Evolutionary conservation across 148 eudicot species (phyloP).

Genomic region (Heliamphora exappendiculata): DNA sequence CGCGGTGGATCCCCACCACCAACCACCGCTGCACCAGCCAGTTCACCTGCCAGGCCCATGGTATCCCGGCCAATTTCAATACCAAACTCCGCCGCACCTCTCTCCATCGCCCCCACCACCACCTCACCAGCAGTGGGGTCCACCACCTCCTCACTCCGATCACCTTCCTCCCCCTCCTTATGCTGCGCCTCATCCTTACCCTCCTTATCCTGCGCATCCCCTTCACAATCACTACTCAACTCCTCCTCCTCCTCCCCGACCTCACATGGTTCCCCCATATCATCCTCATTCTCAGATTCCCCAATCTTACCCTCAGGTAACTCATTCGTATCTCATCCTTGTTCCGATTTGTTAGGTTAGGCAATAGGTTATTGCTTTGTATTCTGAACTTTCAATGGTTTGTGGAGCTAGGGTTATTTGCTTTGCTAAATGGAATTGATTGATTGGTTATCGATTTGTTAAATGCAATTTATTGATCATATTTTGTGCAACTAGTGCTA

Average conservation of each 20-base stretch:
- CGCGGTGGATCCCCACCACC: conserved; percentile 46
- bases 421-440: no score
- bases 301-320: conserved; percentile 29
- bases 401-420: no score
- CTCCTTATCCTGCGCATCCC: conserved; percentile 27
- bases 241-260: conserved; percentile 33
- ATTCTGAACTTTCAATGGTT: no score
- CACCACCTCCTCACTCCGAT: conserved; percentile 22
- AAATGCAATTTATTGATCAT: no score
- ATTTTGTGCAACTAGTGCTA: no score
- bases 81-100: conserved; percentile 23
- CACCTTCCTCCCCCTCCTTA: conserved; percentile 17
- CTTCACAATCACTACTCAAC: conserved; percentile 26
- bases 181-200: conserved; percentile 26
- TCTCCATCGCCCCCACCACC: conserved; percentile 34
- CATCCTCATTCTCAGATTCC: conserved; percentile 8
- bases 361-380: no score
- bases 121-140: conserved; percentile 32
- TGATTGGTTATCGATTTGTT: no score
- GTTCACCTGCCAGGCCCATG: conserved; percentile 27
- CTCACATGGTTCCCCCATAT: conserved; percentile 19
- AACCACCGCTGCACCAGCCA: conserved; percentile 18
- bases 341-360: no score
- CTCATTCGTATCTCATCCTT: no score
- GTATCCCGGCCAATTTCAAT: conserved; percentile 46